These are phyloP conservation scores for Endocalyx cinctus DNA, from an alignment of 2,329 filamentous ascomycete genomes.

Conservation along the genomic window DNA sequence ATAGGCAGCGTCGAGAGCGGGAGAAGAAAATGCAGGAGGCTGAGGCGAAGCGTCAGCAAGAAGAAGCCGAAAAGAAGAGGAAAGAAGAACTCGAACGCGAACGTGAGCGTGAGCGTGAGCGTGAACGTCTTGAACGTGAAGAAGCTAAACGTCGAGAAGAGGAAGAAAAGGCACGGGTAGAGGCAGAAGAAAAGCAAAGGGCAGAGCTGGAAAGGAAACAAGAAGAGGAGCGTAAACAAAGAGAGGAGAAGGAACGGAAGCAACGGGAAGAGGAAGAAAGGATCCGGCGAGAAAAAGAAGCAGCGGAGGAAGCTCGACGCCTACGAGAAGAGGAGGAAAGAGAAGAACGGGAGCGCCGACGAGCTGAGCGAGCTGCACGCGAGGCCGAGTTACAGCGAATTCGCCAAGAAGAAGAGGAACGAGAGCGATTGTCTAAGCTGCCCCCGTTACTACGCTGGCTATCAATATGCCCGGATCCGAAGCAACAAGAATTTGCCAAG, in stretches of 20 bases:
- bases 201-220: no score
- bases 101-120: slow-evolving; percentile 21
- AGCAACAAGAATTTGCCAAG: slow-evolving; percentile 43
- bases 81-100: slow-evolving; percentile 27
- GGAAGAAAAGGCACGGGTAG: slow-evolving; percentile 28
- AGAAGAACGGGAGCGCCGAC: slow-evolving; percentile 41
- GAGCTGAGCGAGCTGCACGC: slow-evolving; percentile 40
- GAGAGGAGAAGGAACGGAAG: slow-evolving; percentile 34
- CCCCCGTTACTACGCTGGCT: slow-evolving; percentile 60
- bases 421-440: slow-evolving; percentile 49
- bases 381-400: slow-evolving; percentile 48
- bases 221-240: slow-evolving; percentile 18
- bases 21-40: slow-evolving; percentile 26
- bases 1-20: slow-evolving; percentile 19
- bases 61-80: slow-evolving; percentile 25
- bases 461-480: slow-evolving; percentile 47
- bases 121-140: slow-evolving; percentile 31
- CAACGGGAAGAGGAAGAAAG: slow-evolving; percentile 34
- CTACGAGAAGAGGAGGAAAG: slow-evolving; percentile 47
- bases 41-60: slow-evolving; percentile 35
- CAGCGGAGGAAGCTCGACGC: slow-evolving; percentile 31
- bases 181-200: slow-evolving; percentile 26
- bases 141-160: slow-evolving; percentile 32
- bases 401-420: slow-evolving; percentile 53
- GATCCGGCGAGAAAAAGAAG: slow-evolving; percentile 20